Evolutionary conservation across 2,329 filamentous ascomycete species (phyloP).

Genomic region (Acrocalymma vagum): DNA sequence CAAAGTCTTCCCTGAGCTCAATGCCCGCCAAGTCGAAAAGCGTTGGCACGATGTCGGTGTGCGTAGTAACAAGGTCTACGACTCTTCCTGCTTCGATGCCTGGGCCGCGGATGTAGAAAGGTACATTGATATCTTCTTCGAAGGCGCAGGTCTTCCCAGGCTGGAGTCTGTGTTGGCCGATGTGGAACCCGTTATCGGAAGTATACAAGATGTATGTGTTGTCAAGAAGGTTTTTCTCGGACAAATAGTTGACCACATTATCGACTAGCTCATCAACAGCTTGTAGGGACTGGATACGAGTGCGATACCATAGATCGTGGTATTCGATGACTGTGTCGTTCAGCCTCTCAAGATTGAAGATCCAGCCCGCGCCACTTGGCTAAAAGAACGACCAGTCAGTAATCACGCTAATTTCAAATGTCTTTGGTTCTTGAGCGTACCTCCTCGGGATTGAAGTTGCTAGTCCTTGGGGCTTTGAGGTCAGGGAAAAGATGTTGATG

Average conservation of each 20-base stretch:
- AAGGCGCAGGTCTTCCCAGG: constrained; percentile 51
- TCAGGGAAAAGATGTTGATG: constrained; percentile 70
- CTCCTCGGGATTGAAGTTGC: constrained; percentile 71
- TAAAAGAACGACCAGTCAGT: too few species aligned
- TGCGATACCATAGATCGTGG: constrained; percentile 62
- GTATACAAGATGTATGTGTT: constrained; percentile 57
- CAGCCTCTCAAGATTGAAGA: constrained; percentile 53
- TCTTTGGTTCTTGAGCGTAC: too few species aligned
- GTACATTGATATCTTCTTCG: constrained; percentile 54
- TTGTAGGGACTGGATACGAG: constrained; percentile 60
- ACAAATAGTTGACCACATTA: constrained; percentile 52
- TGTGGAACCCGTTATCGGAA: constrained; percentile 53
- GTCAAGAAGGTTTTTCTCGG: constrained; percentile 52
- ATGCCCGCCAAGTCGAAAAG: constrained; percentile 44
- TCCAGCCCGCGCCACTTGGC: constrained; percentile 60
- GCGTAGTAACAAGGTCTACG: constrained; percentile 37
- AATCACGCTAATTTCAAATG: background rate
- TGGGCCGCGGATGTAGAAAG: constrained; percentile 51
- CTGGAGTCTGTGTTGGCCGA: constrained; percentile 51
- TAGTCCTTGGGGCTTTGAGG: constrained; percentile 66
- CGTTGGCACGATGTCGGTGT: constrained; percentile 53
- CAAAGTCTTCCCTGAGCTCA: constrained; percentile 42
- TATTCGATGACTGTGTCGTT: constrained; percentile 59
- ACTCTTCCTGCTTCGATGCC: constrained; percentile 36
- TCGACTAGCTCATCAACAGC: constrained; percentile 65